phyloP scores from a whole-genome alignment of 495 filamentous ascomycete genomes.

The Neurospora sp. region DNA sequence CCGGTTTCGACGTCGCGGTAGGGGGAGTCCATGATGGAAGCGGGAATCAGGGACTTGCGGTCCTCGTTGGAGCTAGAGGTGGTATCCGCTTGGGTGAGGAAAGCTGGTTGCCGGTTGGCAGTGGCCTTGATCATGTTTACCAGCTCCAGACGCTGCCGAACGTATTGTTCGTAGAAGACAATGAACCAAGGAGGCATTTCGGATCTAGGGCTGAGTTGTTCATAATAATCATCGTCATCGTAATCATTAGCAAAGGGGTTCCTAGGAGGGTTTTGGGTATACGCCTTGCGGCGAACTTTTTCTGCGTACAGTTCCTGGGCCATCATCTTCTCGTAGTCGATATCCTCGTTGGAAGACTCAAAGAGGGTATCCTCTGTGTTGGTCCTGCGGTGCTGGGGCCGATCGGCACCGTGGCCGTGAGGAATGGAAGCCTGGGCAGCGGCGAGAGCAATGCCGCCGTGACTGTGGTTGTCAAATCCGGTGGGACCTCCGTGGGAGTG shows the following conservation, averaged over 20 bases:
- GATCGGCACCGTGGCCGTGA: not conserved
- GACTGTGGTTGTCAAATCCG: conserved; percentile 23
- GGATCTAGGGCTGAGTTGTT: conserved; percentile 19
- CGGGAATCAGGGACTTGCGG: conserved; percentile 13
- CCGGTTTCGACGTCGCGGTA: conserved; percentile 34
- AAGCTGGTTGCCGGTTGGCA: not conserved
- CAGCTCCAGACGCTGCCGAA: conserved; percentile 42
- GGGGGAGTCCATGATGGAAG: conserved; percentile 14
- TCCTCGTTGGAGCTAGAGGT: conserved; percentile 12
- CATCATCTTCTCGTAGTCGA: conserved; percentile 32
- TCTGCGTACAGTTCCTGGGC: conserved; percentile 29
- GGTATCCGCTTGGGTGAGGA: not conserved
- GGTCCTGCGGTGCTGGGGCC: conserved; percentile 17
- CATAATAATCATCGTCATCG: conserved; percentile 4
- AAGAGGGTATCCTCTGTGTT: conserved; percentile 20
- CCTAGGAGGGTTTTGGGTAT: not conserved
- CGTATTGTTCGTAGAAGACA: conserved; percentile 46
- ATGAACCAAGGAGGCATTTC: conserved; percentile 48
- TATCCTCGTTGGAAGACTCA: conserved; percentile 19
- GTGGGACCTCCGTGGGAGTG: conserved; percentile 41
- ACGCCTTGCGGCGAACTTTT: conserved; percentile 5
- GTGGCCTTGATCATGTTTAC: conserved; percentile 32
- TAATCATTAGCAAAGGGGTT: conserved; percentile 18
- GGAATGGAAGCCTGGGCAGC: not conserved
- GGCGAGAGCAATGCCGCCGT: conserved; percentile 8